Conservation (phyloP, 176 grass and related monocot species). For the Triticum turgidum region DNA sequence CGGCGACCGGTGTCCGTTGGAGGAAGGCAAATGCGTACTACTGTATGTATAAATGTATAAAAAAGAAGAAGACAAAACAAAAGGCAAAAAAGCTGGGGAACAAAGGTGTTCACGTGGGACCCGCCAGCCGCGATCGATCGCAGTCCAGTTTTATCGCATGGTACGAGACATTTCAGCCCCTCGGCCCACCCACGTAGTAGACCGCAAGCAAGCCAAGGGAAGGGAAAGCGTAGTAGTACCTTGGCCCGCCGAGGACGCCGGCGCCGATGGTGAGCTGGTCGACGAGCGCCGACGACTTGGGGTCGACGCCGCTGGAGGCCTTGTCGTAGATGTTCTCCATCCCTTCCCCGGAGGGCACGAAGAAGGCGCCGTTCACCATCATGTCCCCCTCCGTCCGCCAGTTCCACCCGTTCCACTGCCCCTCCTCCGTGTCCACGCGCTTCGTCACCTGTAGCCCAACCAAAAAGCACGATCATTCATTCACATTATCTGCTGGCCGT, state of each 20-base stretch:
- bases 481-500: background rate
- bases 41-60: background rate
- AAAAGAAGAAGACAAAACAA: background rate
- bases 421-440: conserved; percentile 86
- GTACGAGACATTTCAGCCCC: background rate
- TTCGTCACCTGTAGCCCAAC: conserved; percentile 72
- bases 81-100: background rate
- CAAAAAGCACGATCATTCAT: background rate
- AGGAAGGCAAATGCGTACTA: conserved; percentile 10
- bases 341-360: conserved; percentile 82
- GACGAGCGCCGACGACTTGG: conserved; percentile 71
- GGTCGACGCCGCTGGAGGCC: conserved; percentile 59
- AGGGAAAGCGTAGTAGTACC: conserved; percentile 26
- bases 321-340: conserved; percentile 65
- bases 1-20: conserved; percentile 16
- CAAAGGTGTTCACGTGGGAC: background rate
- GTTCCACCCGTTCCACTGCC: conserved; percentile 76
- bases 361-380: conserved; percentile 97
- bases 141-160: no score
- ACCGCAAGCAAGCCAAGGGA: background rate
- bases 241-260: conserved; percentile 84
- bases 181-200: background rate
- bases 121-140: background rate
- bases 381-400: conserved; percentile 96
- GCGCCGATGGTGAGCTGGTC: conserved; percentile 78